Percentiles rank a stretch among this genome's conserved stretches.
phyloP scores from a whole-genome alignment of 345 rosid species.

The Stellera chamaejasme region DNA sequence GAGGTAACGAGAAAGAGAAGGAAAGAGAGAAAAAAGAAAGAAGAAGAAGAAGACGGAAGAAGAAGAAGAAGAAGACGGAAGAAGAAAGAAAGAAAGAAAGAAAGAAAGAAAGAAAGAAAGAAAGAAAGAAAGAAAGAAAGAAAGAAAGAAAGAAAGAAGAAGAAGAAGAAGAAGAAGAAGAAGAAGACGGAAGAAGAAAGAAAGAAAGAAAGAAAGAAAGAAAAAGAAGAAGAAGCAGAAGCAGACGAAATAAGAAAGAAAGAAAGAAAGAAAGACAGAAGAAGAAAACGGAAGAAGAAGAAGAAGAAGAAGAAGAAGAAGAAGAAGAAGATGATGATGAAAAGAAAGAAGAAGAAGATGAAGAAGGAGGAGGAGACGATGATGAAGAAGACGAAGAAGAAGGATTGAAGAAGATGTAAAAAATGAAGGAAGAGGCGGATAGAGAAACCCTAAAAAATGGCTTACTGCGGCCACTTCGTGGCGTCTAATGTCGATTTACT shows the following conservation, averaged over 20 bases:
- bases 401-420: too few relatives aligned
- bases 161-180: not conserved
- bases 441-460: too few relatives aligned
- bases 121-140: too few relatives aligned
- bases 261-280: not conserved
- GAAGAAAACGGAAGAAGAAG: not conserved
- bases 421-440: too few relatives aligned
- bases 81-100: not conserved
- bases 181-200: not conserved
- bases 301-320: conserved; percentile 1
- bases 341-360: too few relatives aligned
- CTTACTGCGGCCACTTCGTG: too few relatives aligned
- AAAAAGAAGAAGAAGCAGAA: not conserved
- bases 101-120: not conserved
- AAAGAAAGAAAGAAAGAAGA: not conserved
- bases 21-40: not conserved
- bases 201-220: not conserved
- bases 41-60: not conserved
- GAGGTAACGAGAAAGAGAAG: not conserved
- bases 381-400: too few relatives aligned
- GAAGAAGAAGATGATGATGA: not conserved
- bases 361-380: too few relatives aligned
- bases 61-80: not conserved
- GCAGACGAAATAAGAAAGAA: not conserved
- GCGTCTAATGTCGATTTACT: too few relatives aligned